Base-by-base conservation (phyloP, 768 basidiomycete genomes). In the Boletus insuetus region DNA sequence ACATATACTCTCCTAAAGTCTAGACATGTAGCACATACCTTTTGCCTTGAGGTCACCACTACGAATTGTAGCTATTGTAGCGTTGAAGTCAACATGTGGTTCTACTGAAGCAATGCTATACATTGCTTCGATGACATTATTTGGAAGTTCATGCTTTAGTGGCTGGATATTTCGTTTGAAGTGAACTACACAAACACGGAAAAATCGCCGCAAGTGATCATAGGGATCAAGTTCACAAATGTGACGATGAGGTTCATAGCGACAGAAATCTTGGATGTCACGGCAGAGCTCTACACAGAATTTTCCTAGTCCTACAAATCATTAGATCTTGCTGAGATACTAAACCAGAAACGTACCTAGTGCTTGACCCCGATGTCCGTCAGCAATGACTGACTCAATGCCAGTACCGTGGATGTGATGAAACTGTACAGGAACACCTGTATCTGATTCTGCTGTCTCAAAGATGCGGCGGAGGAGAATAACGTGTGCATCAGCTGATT, bases 401-500 rank as follows among this genome's bases (percentile, higher is more conserved):
- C 57, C 53, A 2, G 5, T 24, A 1, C 49, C 49, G 38, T 43
- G 34, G 12, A 58, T 58, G 5, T 58, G 45, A 5, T 7, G 32
- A 34, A 44, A 45, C 12, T 2, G 0, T 1, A 58, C 49, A 0
- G 32, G 35, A 0, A 48, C 3, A 5, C 49, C 40, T 0, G 49
- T 55, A 20, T 55, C 57, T 9, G 6, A 5, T 17, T 11, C 14
- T 32, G 45, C 46, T 3, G 53, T 61, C 1, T 58, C 19, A 32
- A 63, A 70, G 7, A 73, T 70, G 1, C 35, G 37, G 0, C 29
- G 22, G 45, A 70, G 66, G 0, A 70, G 47, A 13, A 64, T 61
- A 3, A 59, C 14, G 32, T 73, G 65, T 7, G 66, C 65, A 13
- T 67, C 26, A 0, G 71, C 64, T 14, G 58, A 62, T 40, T 70